Conservation (phyloP, 345 rosid species). For the Salix exigua region DNA sequence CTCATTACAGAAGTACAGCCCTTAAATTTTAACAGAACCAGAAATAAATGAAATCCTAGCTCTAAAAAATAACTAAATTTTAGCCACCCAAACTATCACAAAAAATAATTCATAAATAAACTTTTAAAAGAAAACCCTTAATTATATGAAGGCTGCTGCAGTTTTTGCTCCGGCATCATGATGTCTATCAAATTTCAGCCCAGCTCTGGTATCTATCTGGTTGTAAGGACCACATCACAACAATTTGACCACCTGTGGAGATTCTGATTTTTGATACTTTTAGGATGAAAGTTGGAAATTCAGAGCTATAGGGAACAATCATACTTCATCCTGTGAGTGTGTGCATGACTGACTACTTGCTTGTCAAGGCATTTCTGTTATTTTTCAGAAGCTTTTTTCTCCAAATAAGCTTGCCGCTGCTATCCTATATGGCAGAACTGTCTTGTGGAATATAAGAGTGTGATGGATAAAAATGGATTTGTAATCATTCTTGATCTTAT, state of each 20-base stretch:
- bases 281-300: not conserved
- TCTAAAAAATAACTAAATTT: no score
- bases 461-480: not conserved
- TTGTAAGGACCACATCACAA: not conserved
- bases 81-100: no score
- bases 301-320: not conserved
- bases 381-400: not conserved
- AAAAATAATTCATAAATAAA: no score
- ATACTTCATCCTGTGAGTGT: not conserved
- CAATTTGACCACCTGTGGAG: not conserved
- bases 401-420: not conserved
- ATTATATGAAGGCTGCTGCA: no score
- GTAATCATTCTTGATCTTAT: not conserved
- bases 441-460: not conserved
- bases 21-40: no score
- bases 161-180: not conserved
- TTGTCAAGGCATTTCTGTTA: not conserved
- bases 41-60: no score
- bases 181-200: not conserved
- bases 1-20: no score
- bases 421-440: not conserved
- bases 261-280: not conserved
- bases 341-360: not conserved
- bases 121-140: no score
- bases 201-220: not conserved